Percentiles rank a stretch among this genome's conserved stretches.
These are phyloP conservation scores for Urtica urens DNA, from an alignment of 306 rosid species.

Conservation along the genomic window DNA sequence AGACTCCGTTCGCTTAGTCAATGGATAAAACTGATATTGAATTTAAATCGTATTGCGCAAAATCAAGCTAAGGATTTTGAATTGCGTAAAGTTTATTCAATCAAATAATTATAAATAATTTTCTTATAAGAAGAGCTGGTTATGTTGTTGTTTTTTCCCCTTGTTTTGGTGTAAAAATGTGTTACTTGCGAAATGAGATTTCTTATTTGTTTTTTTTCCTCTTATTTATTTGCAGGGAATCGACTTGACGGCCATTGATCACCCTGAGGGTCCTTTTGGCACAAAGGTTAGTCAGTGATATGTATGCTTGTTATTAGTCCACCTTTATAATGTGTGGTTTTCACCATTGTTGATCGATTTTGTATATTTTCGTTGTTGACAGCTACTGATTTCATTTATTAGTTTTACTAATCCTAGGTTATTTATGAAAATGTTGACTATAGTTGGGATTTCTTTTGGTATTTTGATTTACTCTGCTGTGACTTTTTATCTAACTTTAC, in stretches of 20 bases:
- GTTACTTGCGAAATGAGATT: background rate
- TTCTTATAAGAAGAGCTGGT: no score
- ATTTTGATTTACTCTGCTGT: no score
- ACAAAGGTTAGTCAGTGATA: constrained; percentile 51
- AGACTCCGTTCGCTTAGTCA: background rate
- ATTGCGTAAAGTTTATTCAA: no score
- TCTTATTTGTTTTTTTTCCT: background rate
- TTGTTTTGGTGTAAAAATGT: background rate
- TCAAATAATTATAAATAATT: background rate
- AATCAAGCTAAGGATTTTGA: background rate
- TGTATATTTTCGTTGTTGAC: no score
- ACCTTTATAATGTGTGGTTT: background rate
- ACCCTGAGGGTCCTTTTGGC: constrained; percentile 75
- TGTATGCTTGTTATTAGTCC: no score
- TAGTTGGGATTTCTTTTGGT: no score
- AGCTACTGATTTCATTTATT: no score
- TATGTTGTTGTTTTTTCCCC: background rate
- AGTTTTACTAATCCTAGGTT: no score
- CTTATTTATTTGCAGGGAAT: constrained; percentile 37
- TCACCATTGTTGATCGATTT: no score
- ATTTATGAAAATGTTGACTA: no score
- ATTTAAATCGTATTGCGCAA: background rate
- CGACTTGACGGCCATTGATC: constrained; percentile 37
- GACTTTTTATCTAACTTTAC: no score
- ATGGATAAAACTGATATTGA: background rate